These are phyloP conservation scores for Colletotrichum sp. DNA, from an alignment of 2,329 filamentous ascomycete species.

Conservation along the genomic window DNA sequence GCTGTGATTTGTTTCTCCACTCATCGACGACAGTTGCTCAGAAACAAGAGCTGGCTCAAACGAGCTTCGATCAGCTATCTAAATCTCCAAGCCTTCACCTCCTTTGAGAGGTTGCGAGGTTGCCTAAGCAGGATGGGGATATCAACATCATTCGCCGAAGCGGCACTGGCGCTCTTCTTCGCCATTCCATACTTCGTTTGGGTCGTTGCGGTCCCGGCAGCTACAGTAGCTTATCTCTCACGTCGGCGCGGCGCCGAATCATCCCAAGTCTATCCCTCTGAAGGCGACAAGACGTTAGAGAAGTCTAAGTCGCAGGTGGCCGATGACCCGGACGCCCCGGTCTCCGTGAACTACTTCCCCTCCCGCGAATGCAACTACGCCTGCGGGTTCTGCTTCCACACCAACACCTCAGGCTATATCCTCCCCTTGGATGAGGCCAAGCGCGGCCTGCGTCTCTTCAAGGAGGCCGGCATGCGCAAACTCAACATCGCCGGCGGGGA, in stretches of 20 bases:
- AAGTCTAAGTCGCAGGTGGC: background rate
- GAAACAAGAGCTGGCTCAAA: background rate
- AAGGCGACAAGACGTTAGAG: background rate
- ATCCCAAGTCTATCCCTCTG: background rate
- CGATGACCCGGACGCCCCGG: background rate
- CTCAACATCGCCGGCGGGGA: constrained; percentile 62
- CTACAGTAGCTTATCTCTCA: background rate
- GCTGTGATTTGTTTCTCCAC: background rate
- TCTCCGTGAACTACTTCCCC: constrained; percentile 22
- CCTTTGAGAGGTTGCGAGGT: background rate
- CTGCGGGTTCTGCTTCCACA: constrained; percentile 64
- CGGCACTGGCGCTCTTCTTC: background rate
- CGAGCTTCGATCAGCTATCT: background rate
- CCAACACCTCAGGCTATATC: constrained; percentile 51
- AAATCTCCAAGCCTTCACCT: background rate
- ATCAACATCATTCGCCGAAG: background rate
- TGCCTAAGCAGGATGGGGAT: background rate
- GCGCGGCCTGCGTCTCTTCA: constrained; percentile 47
- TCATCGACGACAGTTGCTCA: background rate
- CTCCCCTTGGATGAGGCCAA: constrained; percentile 45
- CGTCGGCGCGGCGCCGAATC: background rate
- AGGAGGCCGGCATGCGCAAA: constrained; percentile 57
- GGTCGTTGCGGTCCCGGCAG: background rate
- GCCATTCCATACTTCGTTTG: background rate
- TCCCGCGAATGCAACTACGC: constrained; percentile 22